phyloP scores from a whole-genome alignment of 1,139 yeast species.

The Keqinozyma sinolaborantium region DNA sequence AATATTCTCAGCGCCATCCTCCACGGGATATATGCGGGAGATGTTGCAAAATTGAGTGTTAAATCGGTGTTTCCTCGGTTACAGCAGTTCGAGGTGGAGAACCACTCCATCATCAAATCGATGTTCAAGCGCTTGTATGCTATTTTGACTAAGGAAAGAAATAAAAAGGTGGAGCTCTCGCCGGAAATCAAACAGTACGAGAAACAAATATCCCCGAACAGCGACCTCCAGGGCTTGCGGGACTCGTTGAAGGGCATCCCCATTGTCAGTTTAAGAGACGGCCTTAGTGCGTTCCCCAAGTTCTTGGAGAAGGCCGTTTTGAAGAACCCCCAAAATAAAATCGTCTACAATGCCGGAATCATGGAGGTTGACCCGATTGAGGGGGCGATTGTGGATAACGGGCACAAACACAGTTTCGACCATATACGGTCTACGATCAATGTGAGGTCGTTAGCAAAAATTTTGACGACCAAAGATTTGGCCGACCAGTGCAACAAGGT shows the following conservation, averaged over 20 bases:
- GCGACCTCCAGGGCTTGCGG: constrained; percentile 34
- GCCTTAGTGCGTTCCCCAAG: constrained; percentile 52
- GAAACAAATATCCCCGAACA: constrained; percentile 27
- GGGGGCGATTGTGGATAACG: constrained; percentile 11
- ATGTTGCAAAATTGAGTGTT: constrained; percentile 63
- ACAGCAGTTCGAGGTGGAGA: constrained; percentile 51
- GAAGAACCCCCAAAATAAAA: constrained; percentile 35
- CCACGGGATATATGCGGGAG: constrained; percentile 93
- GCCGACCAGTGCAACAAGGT: constrained; percentile 20
- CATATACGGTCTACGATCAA: constrained; percentile 60
- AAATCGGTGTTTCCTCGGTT: constrained; percentile 52
- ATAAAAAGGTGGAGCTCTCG: constrained; percentile 9
- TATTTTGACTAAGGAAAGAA: constrained; percentile 6
- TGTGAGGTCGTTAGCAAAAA: constrained; percentile 26
- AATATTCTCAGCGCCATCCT: constrained; percentile 76
- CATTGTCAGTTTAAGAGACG: constrained; percentile 49
- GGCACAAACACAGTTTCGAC: constrained; percentile 25
- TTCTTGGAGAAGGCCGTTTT: constrained; percentile 33
- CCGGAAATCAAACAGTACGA: constrained; percentile 25
- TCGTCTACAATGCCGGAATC: constrained; percentile 24
- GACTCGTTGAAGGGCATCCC: constrained; percentile 42
- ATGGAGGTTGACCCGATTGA: constrained; percentile 15
- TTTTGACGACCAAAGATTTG: constrained; percentile 12
- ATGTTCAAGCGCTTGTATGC: constrained; percentile 14
- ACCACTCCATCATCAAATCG: constrained; percentile 55